phyloP scores from a whole-genome alignment of 202 grass and related monocot genomes.

The Setaria viridis region DNA sequence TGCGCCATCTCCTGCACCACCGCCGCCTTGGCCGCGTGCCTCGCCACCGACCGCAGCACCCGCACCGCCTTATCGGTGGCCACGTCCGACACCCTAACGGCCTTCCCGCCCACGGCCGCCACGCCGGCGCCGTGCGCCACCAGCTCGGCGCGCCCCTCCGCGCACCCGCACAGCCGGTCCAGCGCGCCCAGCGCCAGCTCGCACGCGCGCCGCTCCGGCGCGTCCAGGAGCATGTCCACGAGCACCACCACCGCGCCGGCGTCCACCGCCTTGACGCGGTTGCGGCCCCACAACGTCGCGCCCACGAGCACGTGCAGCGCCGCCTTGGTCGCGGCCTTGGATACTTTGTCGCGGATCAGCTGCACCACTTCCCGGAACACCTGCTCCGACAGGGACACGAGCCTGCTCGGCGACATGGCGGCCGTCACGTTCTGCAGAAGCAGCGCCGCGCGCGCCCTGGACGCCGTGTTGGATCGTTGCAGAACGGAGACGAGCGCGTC shows the following conservation, averaged over 20 bases:
- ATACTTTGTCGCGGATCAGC: slow-evolving; percentile 26
- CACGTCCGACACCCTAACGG: slow-evolving; percentile 39
- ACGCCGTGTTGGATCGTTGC: slow-evolving; percentile 14
- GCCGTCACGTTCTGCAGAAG: slow-evolving; percentile 40
- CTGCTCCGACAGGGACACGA: slow-evolving; percentile 33
- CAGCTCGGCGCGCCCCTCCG: slow-evolving; percentile 63
- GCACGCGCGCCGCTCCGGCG: slow-evolving; percentile 38
- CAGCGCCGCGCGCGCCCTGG: slow-evolving; percentile 38
- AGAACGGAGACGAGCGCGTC: slow-evolving; percentile 33
- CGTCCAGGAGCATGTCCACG: slow-evolving; percentile 37
- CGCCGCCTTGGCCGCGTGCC: slow-evolving; percentile 44
- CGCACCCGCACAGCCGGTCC: slow-evolving; percentile 62
- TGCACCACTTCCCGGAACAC: slow-evolving; percentile 36
- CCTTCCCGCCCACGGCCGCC: slow-evolving; percentile 36
- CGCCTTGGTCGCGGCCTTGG: slow-evolving; percentile 39
- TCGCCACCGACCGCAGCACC: slow-evolving; percentile 55
- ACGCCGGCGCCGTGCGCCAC: slow-evolving; percentile 59
- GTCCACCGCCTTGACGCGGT: slow-evolving; percentile 64
- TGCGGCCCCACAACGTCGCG: slow-evolving; percentile 42
- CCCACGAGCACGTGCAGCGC: slow-evolving; percentile 44
- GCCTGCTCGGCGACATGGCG: not conserved
- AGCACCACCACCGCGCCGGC: slow-evolving; percentile 50
- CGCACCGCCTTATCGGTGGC: slow-evolving; percentile 59
- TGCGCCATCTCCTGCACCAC: slow-evolving; percentile 68
- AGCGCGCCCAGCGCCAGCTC: slow-evolving; percentile 59